Evolutionary conservation across 805 yeast genomes (phyloP), one percentile per base, ranked within the genome.

Genomic region (Pichia rugopelliculosa): DNA sequence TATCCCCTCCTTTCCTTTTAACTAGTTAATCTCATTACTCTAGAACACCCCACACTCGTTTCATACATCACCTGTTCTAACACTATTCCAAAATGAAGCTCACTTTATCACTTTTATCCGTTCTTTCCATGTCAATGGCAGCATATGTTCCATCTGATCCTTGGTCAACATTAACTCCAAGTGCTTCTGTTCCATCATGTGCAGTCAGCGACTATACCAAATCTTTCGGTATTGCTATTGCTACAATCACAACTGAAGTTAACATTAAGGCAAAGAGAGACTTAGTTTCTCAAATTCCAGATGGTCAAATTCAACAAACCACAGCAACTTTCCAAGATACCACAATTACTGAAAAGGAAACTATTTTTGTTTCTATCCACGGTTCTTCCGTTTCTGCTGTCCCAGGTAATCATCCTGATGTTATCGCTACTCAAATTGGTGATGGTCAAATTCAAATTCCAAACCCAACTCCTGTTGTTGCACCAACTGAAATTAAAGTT

Each of bases 111-210:
- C 12, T 54, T 40, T 58, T 74, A 47, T 77, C 80, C 58, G 60
- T 78, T 38, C 72, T 74, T 46, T 62, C 77, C n/a, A 50, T 71
- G 17, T 71, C 81, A 30, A 45, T 73, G 44, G 83, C 84, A 44
- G 87, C 87, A 49, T 76, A 76, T 56, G 77, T 79, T 55, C 85
- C 84, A 53, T 65, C 80, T 46, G 82, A 77, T 51, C 80, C 83
- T 57, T 84, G 85, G 85, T 66, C 84, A 46, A 80, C 88, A 47
- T 73, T 84, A 65, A 82, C 89, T 36, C 90, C 93, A 56, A 36
- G 46, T 21, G 48, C 65, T 38, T 76, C 75, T 42, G 59, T 73
- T 43, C 72, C 73, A 51, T 55, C 77, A 17, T 55, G 58, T 55
- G 84, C 80, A 50, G 54, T 71, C 43, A 79, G 87, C 46, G 77